Evolutionary conservation across 345 rosid species (phyloP).

Genomic region (Clausena lansium): DNA sequence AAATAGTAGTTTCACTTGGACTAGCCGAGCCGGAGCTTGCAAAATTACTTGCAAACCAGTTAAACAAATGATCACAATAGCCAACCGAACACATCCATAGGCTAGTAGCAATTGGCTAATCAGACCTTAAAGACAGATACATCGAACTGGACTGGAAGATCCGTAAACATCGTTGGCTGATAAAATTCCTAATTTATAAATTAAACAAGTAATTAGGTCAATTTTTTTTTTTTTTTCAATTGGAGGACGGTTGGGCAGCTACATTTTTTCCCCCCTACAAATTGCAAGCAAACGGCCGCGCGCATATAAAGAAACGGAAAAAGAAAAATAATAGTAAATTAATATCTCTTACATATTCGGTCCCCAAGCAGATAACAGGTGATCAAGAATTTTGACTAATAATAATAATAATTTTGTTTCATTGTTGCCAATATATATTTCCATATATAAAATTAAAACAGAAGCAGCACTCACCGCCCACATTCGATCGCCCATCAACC

Average conservation of each 20-base stretch:
- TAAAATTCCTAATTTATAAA: not conserved
- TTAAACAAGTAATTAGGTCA: not conserved
- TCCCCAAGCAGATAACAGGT: not conserved
- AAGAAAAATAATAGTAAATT: not conserved
- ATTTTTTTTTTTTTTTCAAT: not conserved
- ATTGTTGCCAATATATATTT: too few species aligned
- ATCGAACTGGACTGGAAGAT: not conserved
- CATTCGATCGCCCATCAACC: constrained; percentile 30
- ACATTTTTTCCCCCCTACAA: not conserved
- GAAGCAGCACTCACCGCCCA: constrained; percentile 37
- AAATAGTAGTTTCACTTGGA: not conserved
- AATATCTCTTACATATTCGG: not conserved
- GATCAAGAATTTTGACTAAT: too few species aligned
- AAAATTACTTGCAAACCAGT: too few species aligned
- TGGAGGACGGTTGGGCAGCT: constrained; percentile 9
- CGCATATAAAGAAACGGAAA: not conserved
- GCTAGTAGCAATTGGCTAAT: not conserved
- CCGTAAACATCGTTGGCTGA: not conserved
- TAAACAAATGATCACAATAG: not conserved
- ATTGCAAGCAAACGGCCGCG: constrained; percentile 17
- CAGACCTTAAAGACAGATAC: not conserved
- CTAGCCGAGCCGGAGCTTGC: not conserved
- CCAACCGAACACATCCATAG: not conserved
- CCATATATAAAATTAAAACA: too few species aligned
- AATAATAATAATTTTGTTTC: too few species aligned